Base-by-base conservation (phyloP, 805 yeast genomes). In the Metschnikowia hibisci region DNA sequence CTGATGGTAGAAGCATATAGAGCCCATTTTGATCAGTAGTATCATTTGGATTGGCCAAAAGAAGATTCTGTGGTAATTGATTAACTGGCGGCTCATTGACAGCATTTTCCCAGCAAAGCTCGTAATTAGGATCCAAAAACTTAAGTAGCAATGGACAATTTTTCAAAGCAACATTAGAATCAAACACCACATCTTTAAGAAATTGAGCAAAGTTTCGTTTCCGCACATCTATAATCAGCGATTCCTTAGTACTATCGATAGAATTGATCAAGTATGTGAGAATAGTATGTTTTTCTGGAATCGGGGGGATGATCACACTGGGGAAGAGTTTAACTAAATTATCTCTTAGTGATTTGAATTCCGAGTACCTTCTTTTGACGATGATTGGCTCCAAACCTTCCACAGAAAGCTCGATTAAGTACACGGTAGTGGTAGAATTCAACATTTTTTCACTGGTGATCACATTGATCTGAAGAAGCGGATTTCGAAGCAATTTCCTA, bases 11-110 rank as follows among this genome's bases (percentile, higher is more conserved):
- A 34, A 74, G 69, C 8, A 73, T 54, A 42, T 77, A 73, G 39
- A 77, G 67, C 2, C 82, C 81, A 53, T 76, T 77, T 29, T 76
- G 81, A 40, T 69, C 73, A 0, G 74, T 66, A 3, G 83, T 80
- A 46, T 74, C 59, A 28, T 69, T 53, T 1, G 81, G 78, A 26
- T 78, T 76, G 4, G 77, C 72, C 13, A 78, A 59, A 15, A 78
- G 55, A 29, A 74, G 57, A 35, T 76, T 75, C 38, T 70, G 67
- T 3, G 82, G 78, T 3, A 78, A 61, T 23, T 68, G 51, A 41
- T 63, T 68, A 8, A 64, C 64, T 2, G 76, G 76, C 1, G 75
- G 73, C 48, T 71, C 75, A 45, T 71, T 70, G 41, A 76, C 63
- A 1, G 76, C 73, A 52, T 75, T 69, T n/a, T 61, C 57, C 81